phyloP scores from a whole-genome alignment of 192 early-diverging fungal species.

The Diversispora eburnea region DNA sequence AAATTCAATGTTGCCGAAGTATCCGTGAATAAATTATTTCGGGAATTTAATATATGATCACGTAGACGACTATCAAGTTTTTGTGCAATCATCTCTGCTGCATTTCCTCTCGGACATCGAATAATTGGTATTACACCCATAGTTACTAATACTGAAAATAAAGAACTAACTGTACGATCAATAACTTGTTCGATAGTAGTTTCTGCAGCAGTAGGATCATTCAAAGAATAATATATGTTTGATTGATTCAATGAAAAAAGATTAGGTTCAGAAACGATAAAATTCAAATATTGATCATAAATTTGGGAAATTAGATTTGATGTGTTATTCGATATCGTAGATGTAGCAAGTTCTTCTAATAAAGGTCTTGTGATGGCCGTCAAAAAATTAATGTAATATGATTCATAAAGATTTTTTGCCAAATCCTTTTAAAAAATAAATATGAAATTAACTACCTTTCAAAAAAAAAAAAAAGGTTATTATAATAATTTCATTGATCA shows the following conservation, averaged over 20 bases:
- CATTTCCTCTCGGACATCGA: slow-evolving; percentile 83
- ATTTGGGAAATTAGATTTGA: slow-evolving; percentile 83
- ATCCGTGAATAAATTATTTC: slow-evolving; percentile 80
- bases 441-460: slow-evolving; percentile 27
- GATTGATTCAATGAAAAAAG: slow-evolving; percentile 90
- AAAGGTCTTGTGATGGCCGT: slow-evolving; percentile 80
- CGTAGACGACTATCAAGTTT: slow-evolving; percentile 87
- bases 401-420: slow-evolving; percentile 84
- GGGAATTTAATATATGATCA: slow-evolving; percentile 86
- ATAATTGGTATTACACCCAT: slow-evolving; percentile 89
- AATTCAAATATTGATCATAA: slow-evolving; percentile 98
- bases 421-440: slow-evolving; percentile 57
- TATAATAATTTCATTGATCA: neutral
- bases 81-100: slow-evolving; percentile 88
- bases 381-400: slow-evolving; percentile 95
- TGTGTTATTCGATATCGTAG: slow-evolving; percentile 70
- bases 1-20: slow-evolving; percentile 50
- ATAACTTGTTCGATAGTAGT: slow-evolving; percentile 74
- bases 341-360: slow-evolving; percentile 90
- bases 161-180: slow-evolving; percentile 70
- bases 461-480: neutral
- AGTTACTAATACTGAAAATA: slow-evolving; percentile 92
- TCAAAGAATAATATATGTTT: slow-evolving; percentile 74
- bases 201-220: slow-evolving; percentile 81
- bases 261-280: slow-evolving; percentile 83